phyloP scores from a whole-genome alignment of 2,329 filamentous ascomycete species.

The Penicillium expansum region DNA sequence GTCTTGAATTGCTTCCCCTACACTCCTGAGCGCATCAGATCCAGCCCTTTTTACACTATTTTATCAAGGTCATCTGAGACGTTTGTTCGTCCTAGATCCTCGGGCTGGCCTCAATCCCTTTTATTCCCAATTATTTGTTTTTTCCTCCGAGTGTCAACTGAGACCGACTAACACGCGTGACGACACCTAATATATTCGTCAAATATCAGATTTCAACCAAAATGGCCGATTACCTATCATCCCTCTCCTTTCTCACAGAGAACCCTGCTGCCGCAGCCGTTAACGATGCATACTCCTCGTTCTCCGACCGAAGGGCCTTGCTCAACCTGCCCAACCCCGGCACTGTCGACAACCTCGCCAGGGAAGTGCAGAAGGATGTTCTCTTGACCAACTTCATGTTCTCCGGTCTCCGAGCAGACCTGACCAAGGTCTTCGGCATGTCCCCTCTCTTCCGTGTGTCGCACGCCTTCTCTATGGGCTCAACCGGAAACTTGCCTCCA shows the following conservation, averaged over 20 bases:
- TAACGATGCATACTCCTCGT: conserved; percentile 74
- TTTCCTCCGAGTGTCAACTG: conserved; percentile 25
- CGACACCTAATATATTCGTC: conserved; percentile 20
- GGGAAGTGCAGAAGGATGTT: conserved; percentile 94
- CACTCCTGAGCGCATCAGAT: conserved; percentile 27
- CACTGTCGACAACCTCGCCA: conserved; percentile 81
- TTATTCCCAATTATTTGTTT: conserved; percentile 20
- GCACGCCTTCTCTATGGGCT: conserved; percentile 91
- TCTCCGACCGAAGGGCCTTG: conserved; percentile 81
- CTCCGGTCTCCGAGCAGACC: conserved; percentile 88
- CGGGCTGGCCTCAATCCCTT: conserved; percentile 31
- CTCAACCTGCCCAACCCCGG: conserved; percentile 90
- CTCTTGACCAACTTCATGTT: conserved; percentile 97
- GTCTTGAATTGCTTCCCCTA: conserved; percentile 25
- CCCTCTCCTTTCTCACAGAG: conserved; percentile 65
- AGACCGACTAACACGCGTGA: conserved; percentile 27
- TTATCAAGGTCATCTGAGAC: conserved; percentile 17
- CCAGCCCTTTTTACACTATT: conserved; percentile 15
- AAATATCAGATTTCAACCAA: conserved; percentile 22
- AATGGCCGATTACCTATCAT: conserved; percentile 46
- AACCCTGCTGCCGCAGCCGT: conserved; percentile 70
- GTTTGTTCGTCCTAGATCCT: conserved; percentile 23
- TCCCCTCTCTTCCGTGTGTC: conserved; percentile 94
- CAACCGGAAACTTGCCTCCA: conserved; percentile 76
- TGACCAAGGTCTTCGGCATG: conserved; percentile 95